A percentile compares a stretch with the other conserved stretches of the same genome.
Conservation (phyloP, 257 asterid species). For the Primulina eburnea region DNA sequence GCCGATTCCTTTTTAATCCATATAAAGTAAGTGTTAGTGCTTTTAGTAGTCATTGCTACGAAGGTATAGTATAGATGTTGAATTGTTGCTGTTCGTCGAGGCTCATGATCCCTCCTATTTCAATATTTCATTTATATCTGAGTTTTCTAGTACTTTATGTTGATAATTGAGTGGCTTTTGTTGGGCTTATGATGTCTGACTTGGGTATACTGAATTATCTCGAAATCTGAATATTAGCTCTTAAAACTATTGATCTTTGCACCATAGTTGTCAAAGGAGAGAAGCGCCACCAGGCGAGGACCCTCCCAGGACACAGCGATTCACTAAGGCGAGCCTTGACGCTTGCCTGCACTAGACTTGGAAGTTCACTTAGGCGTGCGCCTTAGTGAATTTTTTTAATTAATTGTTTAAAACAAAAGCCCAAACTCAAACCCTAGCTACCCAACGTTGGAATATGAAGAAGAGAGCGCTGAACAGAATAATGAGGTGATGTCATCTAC, state of each 20-base stretch:
- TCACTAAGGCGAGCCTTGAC: too few species aligned
- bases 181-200: background rate
- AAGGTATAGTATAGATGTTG: background rate
- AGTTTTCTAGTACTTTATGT: background rate
- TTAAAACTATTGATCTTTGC: background rate
- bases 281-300: too few species aligned
- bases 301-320: too few species aligned
- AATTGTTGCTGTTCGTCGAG: background rate
- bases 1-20: conserved; percentile 66
- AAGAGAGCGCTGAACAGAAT: too few species aligned
- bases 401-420: too few species aligned
- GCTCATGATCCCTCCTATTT: background rate
- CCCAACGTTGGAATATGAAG: too few species aligned
- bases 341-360: too few species aligned
- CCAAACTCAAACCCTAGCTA: too few species aligned
- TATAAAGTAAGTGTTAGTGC: conserved; percentile 59
- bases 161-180: background rate
- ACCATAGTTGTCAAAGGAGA: too few species aligned
- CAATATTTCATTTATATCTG: background rate
- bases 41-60: conserved; percentile 1
- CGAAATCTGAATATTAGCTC: background rate
- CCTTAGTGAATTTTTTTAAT: too few species aligned
- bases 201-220: background rate
- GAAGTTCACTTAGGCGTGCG: too few species aligned
- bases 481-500: too few species aligned